Conservation (phyloP, 164 flowering plant species). For the Magnolia kwangsiensis region DNA sequence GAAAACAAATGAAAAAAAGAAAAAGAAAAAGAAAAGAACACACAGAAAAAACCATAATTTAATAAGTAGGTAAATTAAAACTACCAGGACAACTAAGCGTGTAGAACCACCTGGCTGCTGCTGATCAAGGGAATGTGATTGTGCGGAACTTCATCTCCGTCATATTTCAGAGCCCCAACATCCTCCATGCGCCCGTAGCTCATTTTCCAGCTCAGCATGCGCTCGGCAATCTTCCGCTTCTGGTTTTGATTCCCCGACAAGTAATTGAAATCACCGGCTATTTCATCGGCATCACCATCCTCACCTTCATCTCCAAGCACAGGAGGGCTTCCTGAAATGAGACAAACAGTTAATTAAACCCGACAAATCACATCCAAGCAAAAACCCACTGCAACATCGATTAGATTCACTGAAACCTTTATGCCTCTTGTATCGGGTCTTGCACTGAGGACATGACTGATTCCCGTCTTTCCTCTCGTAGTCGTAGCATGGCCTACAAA, state of each 20-base stretch:
- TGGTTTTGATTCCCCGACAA: conserved; percentile 42
- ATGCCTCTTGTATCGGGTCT: conserved; percentile 51
- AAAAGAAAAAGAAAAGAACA: not conserved
- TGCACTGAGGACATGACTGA: conserved; percentile 60
- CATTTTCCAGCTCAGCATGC: conserved; percentile 38
- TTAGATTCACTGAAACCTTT: conserved; percentile 29
- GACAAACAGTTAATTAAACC: not conserved
- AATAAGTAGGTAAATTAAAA: not conserved
- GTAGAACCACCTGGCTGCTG: conserved; percentile 59
- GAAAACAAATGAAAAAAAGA: no score
- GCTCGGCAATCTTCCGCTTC: conserved; percentile 34
- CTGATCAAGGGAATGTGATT: conserved; percentile 69
- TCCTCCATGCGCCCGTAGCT: conserved; percentile 66
- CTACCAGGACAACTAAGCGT: not conserved
- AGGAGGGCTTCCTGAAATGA: conserved; percentile 36
- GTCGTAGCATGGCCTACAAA: conserved; percentile 57
- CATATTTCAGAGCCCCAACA: conserved; percentile 50
- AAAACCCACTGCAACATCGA: not conserved
- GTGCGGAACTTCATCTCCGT: conserved; percentile 58
- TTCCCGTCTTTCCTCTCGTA: conserved; percentile 60
- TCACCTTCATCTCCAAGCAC: conserved; percentile 48
- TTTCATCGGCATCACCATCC: conserved; percentile 38
- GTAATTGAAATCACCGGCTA: conserved; percentile 45
- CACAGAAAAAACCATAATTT: not conserved
- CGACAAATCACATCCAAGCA: not conserved